A percentile compares a stretch with the other conserved stretches of the same genome.
Conservation (phyloP, 2,329 filamentous ascomycete species). For the Trichoderma afroharzianum region DNA sequence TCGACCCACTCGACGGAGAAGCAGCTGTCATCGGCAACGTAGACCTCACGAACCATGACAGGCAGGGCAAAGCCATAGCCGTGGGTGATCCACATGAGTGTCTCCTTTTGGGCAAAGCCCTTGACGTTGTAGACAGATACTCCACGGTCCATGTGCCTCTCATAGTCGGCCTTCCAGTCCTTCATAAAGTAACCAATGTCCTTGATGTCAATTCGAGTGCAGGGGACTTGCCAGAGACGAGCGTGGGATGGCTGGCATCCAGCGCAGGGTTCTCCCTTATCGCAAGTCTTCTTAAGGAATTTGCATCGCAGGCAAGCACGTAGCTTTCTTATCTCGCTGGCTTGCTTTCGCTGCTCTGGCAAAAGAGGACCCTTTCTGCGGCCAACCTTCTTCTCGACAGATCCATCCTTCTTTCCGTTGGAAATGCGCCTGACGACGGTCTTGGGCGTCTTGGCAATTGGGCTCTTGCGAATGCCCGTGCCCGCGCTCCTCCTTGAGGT, state of each 20-base stretch:
- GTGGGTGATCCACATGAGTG: slow-evolving; percentile 86
- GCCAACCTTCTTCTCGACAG: slow-evolving; percentile 85
- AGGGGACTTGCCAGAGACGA: slow-evolving; percentile 94
- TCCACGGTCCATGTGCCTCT: slow-evolving; percentile 80
- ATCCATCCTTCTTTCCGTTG: slow-evolving; percentile 73
- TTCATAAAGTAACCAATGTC: slow-evolving; percentile 99
- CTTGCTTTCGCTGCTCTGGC: slow-evolving; percentile 92
- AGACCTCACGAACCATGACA: slow-evolving; percentile 91
- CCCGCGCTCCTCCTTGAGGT: slow-evolving; percentile 65
- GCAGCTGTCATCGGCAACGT: slow-evolving; percentile 85
- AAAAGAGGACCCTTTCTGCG: slow-evolving; percentile 84
- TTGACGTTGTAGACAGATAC: slow-evolving; percentile 96
- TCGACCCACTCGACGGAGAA: slow-evolving; percentile 95
- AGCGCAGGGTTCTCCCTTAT: slow-evolving; percentile 93
- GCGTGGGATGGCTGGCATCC: slow-evolving; percentile 95
- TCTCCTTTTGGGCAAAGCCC: slow-evolving; percentile 67
- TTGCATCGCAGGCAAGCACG: slow-evolving; percentile 93
- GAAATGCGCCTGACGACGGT: slow-evolving; percentile 76
- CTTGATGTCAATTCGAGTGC: slow-evolving; percentile 97
- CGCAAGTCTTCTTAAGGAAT: slow-evolving; percentile 98
- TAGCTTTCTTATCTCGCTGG: slow-evolving; percentile 93
- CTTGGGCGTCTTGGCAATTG: slow-evolving; percentile 76
- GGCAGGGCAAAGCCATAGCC: slow-evolving; percentile 92
- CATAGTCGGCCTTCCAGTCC: slow-evolving; percentile 97
- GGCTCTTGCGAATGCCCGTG: slow-evolving; percentile 70